Evolutionary conservation across 1,284 basidiomycete species (phyloP).

Genomic region (Baeospora myosura): DNA sequence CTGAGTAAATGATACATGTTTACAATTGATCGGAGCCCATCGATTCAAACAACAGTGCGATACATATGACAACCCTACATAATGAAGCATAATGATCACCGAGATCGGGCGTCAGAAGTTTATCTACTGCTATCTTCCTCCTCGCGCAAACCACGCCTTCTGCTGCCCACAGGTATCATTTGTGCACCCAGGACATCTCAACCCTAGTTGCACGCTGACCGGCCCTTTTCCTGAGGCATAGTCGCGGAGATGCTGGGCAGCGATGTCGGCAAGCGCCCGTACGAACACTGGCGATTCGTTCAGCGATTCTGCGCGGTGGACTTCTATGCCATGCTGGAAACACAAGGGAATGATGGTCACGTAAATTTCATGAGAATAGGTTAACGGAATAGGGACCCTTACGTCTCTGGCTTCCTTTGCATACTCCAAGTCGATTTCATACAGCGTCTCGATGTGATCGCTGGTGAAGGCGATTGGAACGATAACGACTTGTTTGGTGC

Average conservation of each 20-base stretch:
- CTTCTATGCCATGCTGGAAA: slow-evolving; percentile 79
- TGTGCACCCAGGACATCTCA: slow-evolving; percentile 91
- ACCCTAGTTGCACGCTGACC: slow-evolving; percentile 73
- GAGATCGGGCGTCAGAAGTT: no score
- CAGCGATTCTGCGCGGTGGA: slow-evolving; percentile 89
- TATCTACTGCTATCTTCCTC: slow-evolving; percentile 36
- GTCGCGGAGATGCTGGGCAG: slow-evolving; percentile 72
- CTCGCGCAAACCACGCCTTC: slow-evolving; percentile 81
- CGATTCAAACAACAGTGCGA: slow-evolving; percentile 6
- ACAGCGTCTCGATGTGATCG: slow-evolving; percentile 98
- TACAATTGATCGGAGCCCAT: not conserved
- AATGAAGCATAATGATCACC: no score
- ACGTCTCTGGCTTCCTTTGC: slow-evolving; percentile 87
- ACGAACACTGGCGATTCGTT: slow-evolving; percentile 98
- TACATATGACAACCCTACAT: no score
- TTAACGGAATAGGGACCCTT: slow-evolving; percentile 18
- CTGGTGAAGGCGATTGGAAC: slow-evolving; percentile 98
- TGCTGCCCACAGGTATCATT: slow-evolving; percentile 83
- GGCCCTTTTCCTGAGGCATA: slow-evolving; percentile 45
- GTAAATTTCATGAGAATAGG: slow-evolving; percentile 14
- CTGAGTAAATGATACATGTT: slow-evolving; percentile 2
- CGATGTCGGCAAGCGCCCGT: slow-evolving; percentile 92
- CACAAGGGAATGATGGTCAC: slow-evolving; percentile 12
- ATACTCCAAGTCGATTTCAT: slow-evolving; percentile 94
- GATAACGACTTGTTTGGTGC: slow-evolving; percentile 81